Evolutionary conservation across 176 grass and related monocot genomes (phyloP), one percentile per base, ranked within the genome.

Genomic region (Pharus latifolius): DNA sequence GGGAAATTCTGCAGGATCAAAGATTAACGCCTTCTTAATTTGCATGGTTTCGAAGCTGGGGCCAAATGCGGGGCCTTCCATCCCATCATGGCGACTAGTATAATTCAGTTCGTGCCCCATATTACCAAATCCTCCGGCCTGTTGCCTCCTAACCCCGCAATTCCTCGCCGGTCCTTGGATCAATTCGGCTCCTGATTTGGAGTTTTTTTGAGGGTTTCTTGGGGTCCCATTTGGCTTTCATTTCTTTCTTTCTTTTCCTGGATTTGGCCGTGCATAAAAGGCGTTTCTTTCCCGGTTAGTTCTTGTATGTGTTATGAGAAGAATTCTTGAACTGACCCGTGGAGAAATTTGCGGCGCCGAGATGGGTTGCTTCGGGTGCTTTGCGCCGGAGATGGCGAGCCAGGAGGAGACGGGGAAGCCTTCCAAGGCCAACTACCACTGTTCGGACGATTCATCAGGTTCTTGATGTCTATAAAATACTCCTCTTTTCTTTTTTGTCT

Each of bases 341-440:
- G n/a, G 51, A 40, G n/a, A n/a, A 12, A 44, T 53, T n/a, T 15
- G 35, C 29, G 65, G 3, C 15, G 49, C 48, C 2, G 41, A 54
- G 60, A 98, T 91, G 83, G 81, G 84, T 47, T 98, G 94, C 67
- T 91, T 90, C 59, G 26, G 83, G 11, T 98, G 94, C 63, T 88
- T 93, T 13, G 50, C 31, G 23, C 72, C 75, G 70, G 56, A 78
- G 26, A 57, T 33, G 49, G 60, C 16, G 63, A 85, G 53, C 19
- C n/a, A 10, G 76, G 38, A 4, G 76, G 72, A 23, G 51, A 53
- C 53, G 84, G 75, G 41, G 77, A 74, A 41, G 38, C 73, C 65
- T 14, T 70, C 78, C 77, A 56, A 74, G 77, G 78, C 72, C 17
- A 75, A 65, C 63, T 76, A 70, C 58, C 47, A 26, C 25, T 55